Evolutionary conservation across 2,329 filamentous ascomycete species (phyloP), one percentile per base, ranked within the genome.

Genomic region (Blastomyces gilchristii): DNA sequence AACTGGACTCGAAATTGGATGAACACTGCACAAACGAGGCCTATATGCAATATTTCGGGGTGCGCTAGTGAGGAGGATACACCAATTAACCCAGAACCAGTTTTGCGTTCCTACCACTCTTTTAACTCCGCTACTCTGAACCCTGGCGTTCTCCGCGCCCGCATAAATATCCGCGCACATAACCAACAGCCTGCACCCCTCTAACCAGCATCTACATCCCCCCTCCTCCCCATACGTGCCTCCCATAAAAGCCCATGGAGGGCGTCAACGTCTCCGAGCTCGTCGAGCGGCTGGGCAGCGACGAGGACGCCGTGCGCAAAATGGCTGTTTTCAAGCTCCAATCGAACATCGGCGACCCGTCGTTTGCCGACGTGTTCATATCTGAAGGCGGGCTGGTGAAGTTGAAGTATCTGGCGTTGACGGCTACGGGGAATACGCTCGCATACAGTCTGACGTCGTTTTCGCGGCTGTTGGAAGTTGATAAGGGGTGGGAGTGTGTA

Each of bases 261-360:
- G 80, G 75, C 70, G 75, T 81, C 71, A 81, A 82, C 71, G 77
- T 85, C 65, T 75, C 81, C 58, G 82, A 85, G 68, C 76, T 86
- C 67, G 82, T 87, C 64, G 79, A 81, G 66, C 80, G 83, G 61
- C 77, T 87, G 64, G 79, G 81, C 54, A 83, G 82, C 68, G 82
- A 85, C 63, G 84, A 96, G 77, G 94, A 99, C 81, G 92, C 90
- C 63, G 87, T 90, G 69, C 90, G 92, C 72, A 99, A 99, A 77
- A 97, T 97, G 90, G 94, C 94, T 65, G 94, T 95, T 65, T 99
- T 99, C 84, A 97, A 97, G 79, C 85, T 99, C 68, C 94, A 99
- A 77, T 88, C 85, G 67, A 91, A 90, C 66, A 96, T 99, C 76
- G 93, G 92, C 73, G 94, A 99, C 77, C 93, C 93, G 34, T 89